A percentile compares a stretch with the other conserved stretches of the same genome.
These are phyloP conservation scores for Pythium chondricola DNA, from an alignment of 352 stramenopile species.

Conservation along the genomic window DNA sequence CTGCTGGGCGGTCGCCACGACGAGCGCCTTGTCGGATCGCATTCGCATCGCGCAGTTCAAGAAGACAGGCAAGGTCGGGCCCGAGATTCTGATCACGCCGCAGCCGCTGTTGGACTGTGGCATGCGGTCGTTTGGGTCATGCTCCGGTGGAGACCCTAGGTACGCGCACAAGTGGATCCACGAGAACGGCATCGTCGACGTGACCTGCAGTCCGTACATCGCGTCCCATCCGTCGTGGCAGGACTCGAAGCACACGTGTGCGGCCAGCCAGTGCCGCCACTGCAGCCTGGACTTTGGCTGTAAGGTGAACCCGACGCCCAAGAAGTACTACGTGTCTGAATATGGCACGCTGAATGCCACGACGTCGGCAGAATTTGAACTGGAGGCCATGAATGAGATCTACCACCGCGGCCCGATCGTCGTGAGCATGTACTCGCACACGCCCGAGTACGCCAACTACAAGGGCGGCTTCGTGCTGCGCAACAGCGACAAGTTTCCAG, in stretches of 20 bases:
- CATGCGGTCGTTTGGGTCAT: constrained; percentile 78
- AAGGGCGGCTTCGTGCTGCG: constrained; percentile 88
- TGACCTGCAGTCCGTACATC: constrained; percentile 80
- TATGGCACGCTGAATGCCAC: constrained; percentile 77
- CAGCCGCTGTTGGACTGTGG: constrained; percentile 70
- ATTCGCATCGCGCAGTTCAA: constrained; percentile 65
- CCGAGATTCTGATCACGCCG: constrained; percentile 59
- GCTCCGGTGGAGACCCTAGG: constrained; percentile 68
- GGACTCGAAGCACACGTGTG: constrained; percentile 40
- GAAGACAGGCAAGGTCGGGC: constrained; percentile 46
- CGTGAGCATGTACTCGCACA: constrained; percentile 87
- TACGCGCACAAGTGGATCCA: constrained; percentile 83
- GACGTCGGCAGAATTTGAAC: constrained; percentile 50
- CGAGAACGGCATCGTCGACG: constrained; percentile 76
- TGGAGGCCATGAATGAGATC: constrained; percentile 93
- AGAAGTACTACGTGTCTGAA: constrained; percentile 65
- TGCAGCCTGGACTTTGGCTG: constrained; percentile 58
- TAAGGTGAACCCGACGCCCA: constrained; percentile 44
- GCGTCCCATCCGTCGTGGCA: constrained; percentile 74
- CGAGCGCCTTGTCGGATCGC: constrained; percentile 67
- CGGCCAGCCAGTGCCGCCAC: constrained; percentile 54
- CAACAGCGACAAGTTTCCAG: constrained; percentile 67
- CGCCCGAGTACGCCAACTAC: constrained; percentile 80
- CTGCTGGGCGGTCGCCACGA: constrained; percentile 72
- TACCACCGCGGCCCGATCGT: constrained; percentile 93